Evolutionary conservation across 495 filamentous ascomycete species (phyloP).

Genomic region (Annulohypoxylon maeteangense): DNA sequence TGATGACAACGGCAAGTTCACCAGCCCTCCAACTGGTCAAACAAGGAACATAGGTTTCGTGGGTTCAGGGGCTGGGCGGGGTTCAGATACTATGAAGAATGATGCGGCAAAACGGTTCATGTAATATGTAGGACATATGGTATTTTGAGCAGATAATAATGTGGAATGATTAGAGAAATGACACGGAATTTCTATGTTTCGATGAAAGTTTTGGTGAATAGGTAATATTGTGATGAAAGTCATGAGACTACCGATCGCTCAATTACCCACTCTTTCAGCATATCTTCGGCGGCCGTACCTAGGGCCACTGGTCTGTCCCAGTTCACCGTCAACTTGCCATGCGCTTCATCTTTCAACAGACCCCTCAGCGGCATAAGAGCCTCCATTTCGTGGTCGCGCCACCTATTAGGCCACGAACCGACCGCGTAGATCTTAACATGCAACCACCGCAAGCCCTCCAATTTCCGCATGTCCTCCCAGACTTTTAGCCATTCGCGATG

Average conservation of each 20-base stretch:
- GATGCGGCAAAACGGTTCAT: neutral
- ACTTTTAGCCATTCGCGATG: neutral
- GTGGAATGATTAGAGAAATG: neutral
- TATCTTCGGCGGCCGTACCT: neutral
- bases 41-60: no score
- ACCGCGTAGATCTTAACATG: neutral
- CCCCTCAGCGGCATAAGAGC: neutral
- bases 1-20: no score
- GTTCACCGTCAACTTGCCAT: neutral
- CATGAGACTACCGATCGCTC: neutral
- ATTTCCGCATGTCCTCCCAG: neutral
- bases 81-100: neutral
- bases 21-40: no score
- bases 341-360: neutral
- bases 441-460: neutral
- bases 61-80: no score
- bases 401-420: neutral
- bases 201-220: no score
- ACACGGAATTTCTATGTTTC: neutral
- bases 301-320: neutral
- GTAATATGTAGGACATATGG: no score
- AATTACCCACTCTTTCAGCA: neutral
- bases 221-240: neutral
- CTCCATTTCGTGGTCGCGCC: neutral
- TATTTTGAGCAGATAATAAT: neutral